A percentile compares a stretch with the other conserved stretches of the same genome.
phyloP scores from a whole-genome alignment of 768 basidiomycete species.

The Leccinum aurantiacum region DNA sequence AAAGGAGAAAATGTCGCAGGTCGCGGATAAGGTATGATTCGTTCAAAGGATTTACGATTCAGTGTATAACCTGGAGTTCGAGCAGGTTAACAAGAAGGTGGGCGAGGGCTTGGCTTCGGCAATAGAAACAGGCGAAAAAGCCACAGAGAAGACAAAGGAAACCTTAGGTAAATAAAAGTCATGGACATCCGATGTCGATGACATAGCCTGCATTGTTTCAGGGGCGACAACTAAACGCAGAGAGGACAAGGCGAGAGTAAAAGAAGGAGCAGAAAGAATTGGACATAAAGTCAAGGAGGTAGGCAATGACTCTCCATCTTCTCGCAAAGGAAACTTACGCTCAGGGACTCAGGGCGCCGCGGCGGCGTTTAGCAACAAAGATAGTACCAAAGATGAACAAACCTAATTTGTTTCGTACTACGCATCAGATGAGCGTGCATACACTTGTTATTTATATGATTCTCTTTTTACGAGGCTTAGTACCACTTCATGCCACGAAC shows the following conservation, averaged over 20 bases:
- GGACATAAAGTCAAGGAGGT: constrained; percentile 17
- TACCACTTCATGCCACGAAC: no score
- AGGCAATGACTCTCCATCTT: neutral
- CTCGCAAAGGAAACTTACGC: neutral
- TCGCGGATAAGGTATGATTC: constrained; percentile 36
- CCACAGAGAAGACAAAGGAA: constrained; percentile 38
- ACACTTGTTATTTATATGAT: no score
- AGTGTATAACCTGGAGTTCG: neutral
- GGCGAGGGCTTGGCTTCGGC: constrained; percentile 41
- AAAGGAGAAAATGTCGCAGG: constrained; percentile 40
- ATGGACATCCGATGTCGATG: neutral
- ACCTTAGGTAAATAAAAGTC: constrained; percentile 29
- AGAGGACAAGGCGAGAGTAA: constrained; percentile 4
- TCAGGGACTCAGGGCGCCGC: constrained; percentile 9
- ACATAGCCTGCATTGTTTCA: neutral
- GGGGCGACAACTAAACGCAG: constrained; percentile 4
- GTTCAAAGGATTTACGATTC: neutral
- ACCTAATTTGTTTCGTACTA: neutral
- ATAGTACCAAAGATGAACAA: constrained; percentile 19
- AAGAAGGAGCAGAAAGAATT: constrained; percentile 3
- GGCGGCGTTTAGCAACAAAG: constrained; percentile 10
- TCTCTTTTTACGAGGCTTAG: no score
- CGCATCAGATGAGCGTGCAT: no score
- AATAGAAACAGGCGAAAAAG: constrained; percentile 43
- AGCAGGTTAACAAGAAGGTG: constrained; percentile 41